A percentile compares a stretch with the other conserved stretches of the same genome.
Evolutionary conservation across 345 rosid genomes (phyloP).

Genomic region (Pelargonium nanum): DNA sequence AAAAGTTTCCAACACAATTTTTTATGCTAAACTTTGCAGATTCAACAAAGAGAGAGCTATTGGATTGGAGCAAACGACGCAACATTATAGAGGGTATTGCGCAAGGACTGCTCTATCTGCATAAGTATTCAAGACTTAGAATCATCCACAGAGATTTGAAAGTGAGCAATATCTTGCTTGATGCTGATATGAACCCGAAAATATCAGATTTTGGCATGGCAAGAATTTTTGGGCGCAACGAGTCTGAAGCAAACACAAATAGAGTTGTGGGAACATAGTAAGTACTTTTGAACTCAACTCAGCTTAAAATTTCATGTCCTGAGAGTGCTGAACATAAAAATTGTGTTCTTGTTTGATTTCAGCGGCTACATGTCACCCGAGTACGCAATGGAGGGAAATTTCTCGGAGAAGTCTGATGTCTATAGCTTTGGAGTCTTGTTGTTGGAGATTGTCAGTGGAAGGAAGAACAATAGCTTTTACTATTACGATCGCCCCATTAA

Average conservation of each 20-base stretch:
- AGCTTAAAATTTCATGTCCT: no score
- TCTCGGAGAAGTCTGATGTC: constrained; percentile 31
- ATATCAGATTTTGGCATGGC: constrained; percentile 50
- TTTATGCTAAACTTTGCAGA: constrained; percentile 1
- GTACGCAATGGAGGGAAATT: constrained; percentile 35
- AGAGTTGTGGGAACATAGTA: constrained; percentile 46
- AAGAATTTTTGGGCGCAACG: constrained; percentile 34
- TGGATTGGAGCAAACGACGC: constrained; percentile 30
- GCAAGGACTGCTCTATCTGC: constrained; percentile 35
- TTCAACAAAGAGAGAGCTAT: constrained; percentile 3
- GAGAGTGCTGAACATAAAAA: no score
- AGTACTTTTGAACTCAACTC: constrained; percentile 2
- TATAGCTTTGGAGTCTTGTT: constrained; percentile 36
- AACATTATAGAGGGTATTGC: constrained; percentile 30
- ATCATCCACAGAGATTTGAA: constrained; percentile 37
- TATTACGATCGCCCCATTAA: constrained; percentile 13
- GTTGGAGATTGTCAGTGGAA: constrained; percentile 29
- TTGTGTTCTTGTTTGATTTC: not conserved
- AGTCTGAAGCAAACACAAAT: constrained; percentile 27
- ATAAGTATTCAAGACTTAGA: constrained; percentile 36
- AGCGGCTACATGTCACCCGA: constrained; percentile 46
- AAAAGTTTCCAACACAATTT: no score
- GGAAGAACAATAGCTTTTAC: constrained; percentile 19
- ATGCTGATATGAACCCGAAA: constrained; percentile 34
- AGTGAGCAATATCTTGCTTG: constrained; percentile 39